Evolutionary conservation across 805 yeast species (phyloP).

Genomic region (Wickerhamomyces pijperi): DNA sequence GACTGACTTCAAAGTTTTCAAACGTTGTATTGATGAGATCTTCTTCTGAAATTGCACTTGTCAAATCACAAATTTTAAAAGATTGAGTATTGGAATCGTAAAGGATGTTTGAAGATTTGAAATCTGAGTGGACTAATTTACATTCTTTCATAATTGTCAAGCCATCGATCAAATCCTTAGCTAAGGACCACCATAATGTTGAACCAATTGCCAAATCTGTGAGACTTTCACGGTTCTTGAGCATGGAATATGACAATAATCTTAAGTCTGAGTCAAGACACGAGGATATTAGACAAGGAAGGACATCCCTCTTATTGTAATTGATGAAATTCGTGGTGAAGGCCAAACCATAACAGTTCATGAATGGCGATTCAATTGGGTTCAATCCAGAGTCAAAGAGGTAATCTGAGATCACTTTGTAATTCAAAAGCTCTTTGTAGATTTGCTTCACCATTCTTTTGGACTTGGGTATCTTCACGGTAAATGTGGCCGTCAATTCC

Average conservation of each 20-base stretch:
- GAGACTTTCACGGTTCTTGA: neutral
- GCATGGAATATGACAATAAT: slow-evolving; percentile 10
- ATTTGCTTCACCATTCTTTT: slow-evolving; percentile 6
- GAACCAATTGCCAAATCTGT: slow-evolving; percentile 14
- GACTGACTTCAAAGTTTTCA: slow-evolving; percentile 18
- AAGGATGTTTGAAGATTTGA: slow-evolving; percentile 35
- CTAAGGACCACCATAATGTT: slow-evolving; percentile 23
- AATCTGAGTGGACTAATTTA: slow-evolving; percentile 33
- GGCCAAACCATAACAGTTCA: slow-evolving; percentile 11
- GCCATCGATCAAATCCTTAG: slow-evolving; percentile 17
- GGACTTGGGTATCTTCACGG: slow-evolving; percentile 13
- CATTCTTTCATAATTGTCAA: slow-evolving; percentile 17
- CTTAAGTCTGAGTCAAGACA: slow-evolving; percentile 13
- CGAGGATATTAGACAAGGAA: slow-evolving; percentile 12
- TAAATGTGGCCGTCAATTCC: slow-evolving; percentile 2
- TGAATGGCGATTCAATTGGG: slow-evolving; percentile 7
- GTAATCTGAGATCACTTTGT: slow-evolving; percentile 7
- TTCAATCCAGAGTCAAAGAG: slow-evolving; percentile 3
- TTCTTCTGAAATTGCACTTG: slow-evolving; percentile 23
- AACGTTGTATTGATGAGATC: slow-evolving; percentile 10
- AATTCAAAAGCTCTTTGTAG: slow-evolving; percentile 13
- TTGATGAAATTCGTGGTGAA: slow-evolving; percentile 8
- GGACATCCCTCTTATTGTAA: slow-evolving; percentile 4
- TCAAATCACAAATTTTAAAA: slow-evolving; percentile 37
- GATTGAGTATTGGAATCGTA: slow-evolving; percentile 12